Evolutionary conservation across 139 green algal species (phyloP), one percentile per base, ranked within the genome.

Genomic region (Volvox africanus): DNA sequence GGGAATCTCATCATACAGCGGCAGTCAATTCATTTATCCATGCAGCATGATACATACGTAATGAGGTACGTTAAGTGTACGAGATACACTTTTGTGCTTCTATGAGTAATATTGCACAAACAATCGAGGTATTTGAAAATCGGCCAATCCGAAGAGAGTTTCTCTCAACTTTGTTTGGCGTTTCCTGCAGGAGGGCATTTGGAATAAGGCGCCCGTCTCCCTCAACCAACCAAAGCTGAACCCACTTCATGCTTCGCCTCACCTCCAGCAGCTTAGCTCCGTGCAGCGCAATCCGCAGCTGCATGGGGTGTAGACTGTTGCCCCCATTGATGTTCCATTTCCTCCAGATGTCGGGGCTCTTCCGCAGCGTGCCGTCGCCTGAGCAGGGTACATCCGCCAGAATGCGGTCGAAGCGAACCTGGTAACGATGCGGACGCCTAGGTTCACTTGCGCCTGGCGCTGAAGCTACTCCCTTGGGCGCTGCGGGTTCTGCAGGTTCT

Each of bases 311-410:
- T 92, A 99, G 92, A 24, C 97, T 97, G 87, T 98, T 99, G 92
- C 97, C 98, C 61, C 95, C 95, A 61, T 75, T 81, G 6, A 94
- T 68, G 55, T 69, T 95, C 97, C 97, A 99, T 44, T 95, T 94
- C 22, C 95, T 89, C 98, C 98, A 99, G 82, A 99, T 98, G 94
- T 99, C 98, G 17, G 97, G 97, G 26, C 97, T 96, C 94, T 99
- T 99, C 61, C 98, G 96, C 91, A 99, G 92, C 17, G 98, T 99
- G 88, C 98, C 98, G 92, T 99, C 98, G 36, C 98, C 98, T 17
- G 90, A 96, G 96, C 98, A 99, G 14, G 98, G 98, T 75, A 99
- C 98, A 88, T 99, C 98, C 87, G 95, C 98, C 79, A 99, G 94
- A 80, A 99, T 97, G 83, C 98, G 95, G 91, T 99, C 98, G 78